These are phyloP conservation scores for Zopfochytrium polystomum DNA, from an alignment of 371 early-diverging fungal species.

Conservation along the genomic window DNA sequence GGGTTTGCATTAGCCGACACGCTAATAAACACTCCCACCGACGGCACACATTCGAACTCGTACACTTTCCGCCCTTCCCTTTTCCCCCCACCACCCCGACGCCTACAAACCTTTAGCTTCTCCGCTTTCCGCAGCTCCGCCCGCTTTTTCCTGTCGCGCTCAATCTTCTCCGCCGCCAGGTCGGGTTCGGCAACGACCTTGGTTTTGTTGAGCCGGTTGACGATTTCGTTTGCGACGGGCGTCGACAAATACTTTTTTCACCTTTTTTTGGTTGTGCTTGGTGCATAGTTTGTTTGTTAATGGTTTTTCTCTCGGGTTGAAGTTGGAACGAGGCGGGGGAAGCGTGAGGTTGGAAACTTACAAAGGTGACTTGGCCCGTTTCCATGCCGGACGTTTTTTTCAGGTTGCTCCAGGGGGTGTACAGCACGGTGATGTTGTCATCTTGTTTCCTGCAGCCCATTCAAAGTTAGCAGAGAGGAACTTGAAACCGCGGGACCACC, in stretches of 20 bases:
- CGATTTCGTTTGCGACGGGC: slow-evolving; percentile 76
- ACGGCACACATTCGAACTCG: no score
- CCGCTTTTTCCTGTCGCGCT: no score
- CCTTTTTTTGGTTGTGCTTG: slow-evolving; percentile 71
- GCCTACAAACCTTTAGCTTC: no score
- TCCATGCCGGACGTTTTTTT: slow-evolving; percentile 92
- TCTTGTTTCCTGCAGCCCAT: slow-evolving; percentile 69
- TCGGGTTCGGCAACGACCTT: slow-evolving; percentile 74
- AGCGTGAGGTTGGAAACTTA: no score
- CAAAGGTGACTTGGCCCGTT: slow-evolving; percentile 91
- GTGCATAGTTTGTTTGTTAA: no score
- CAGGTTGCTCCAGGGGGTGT: slow-evolving; percentile 93
- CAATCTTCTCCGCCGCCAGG: slow-evolving; percentile 66
- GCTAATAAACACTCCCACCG: no score
- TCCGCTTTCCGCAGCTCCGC: slow-evolving; percentile 53
- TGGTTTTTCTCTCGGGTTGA: no score
- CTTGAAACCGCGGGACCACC: no score
- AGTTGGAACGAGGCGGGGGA: no score
- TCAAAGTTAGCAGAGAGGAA: no score
- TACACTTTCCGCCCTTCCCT: no score
- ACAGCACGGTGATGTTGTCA: slow-evolving; percentile 79
- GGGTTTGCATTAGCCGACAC: no score
- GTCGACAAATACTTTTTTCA: slow-evolving; percentile 75
- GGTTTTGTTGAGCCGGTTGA: slow-evolving; percentile 93
- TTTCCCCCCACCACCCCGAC: slow-evolving; percentile 53